Percentiles rank a stretch among this genome's conserved stretches.
Evolutionary conservation across 2,329 filamentous ascomycete genomes (phyloP).

Genomic region (Annulohypoxylon truncatum): DNA sequence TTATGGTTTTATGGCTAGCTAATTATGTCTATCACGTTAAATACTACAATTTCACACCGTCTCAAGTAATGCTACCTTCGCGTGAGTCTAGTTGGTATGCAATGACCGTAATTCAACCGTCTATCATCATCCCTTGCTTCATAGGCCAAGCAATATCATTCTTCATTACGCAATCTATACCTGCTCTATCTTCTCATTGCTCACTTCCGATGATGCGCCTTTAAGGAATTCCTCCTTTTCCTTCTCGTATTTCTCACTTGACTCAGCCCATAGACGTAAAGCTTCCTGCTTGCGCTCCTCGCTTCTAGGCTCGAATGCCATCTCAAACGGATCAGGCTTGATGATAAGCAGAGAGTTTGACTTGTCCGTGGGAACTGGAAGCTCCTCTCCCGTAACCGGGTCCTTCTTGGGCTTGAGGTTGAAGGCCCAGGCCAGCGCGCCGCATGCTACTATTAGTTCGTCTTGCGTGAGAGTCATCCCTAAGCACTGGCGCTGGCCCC

Average conservation of each 20-base stretch:
- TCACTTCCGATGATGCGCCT: slow-evolving; percentile 17
- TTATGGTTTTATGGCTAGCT: background rate
- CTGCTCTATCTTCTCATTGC: slow-evolving; percentile 17
- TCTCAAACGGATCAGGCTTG: slow-evolving; percentile 66
- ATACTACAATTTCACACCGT: background rate
- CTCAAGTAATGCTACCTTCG: slow-evolving; percentile 4
- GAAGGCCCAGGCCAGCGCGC: slow-evolving; percentile 59
- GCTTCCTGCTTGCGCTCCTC: slow-evolving; percentile 54
- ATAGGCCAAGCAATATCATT: slow-evolving; percentile 7
- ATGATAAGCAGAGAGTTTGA: slow-evolving; percentile 67
- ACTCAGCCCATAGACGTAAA: slow-evolving; percentile 52
- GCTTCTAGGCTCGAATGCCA: slow-evolving; percentile 64
- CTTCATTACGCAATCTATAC: slow-evolving; percentile 24
- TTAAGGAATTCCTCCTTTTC: slow-evolving; percentile 47
- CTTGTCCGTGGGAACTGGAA: slow-evolving; percentile 60
- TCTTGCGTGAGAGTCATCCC: slow-evolving; percentile 55
- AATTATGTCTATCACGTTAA: background rate
- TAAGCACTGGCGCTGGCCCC: slow-evolving; percentile 60
- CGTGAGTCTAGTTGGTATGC: slow-evolving; percentile 16
- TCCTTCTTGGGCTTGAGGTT: slow-evolving; percentile 59
- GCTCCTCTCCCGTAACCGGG: slow-evolving; percentile 53
- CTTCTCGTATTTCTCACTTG: slow-evolving; percentile 46
- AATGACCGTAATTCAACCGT: slow-evolving; percentile 28
- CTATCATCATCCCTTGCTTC: slow-evolving; percentile 18
- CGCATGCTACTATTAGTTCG: slow-evolving; percentile 62